Evolutionary conservation across 192 early-diverging fungal species (phyloP).

Genomic region (Entomortierella beljakovae): DNA sequence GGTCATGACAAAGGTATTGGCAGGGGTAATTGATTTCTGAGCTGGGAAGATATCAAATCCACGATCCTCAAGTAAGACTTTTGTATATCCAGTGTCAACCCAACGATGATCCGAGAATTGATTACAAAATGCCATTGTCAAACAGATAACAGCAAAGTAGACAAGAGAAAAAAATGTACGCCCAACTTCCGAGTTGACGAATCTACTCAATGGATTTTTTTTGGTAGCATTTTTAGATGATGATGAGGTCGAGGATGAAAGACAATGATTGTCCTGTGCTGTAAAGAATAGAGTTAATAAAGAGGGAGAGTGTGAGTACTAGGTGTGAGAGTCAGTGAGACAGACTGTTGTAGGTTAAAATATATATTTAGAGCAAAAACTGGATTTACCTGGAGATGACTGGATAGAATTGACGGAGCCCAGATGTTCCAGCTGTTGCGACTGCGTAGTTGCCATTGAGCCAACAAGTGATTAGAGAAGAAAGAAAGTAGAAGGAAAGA

Average conservation of each 20-base stretch:
- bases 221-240: neutral
- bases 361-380: neutral
- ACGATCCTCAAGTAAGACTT: conserved; percentile 43
- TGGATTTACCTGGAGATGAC: neutral
- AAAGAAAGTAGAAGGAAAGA: neutral
- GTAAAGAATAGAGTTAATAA: neutral
- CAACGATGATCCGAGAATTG: conserved; percentile 58
- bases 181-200: conserved; percentile 41
- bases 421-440: conserved; percentile 26
- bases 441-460: conserved; percentile 4
- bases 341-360: no score
- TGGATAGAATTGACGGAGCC: conserved; percentile 27
- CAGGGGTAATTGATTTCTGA: conserved; percentile 22
- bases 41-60: conserved; percentile 53
- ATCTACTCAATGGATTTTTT: conserved; percentile 12
- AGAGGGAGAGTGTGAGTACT: neutral
- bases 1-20: conserved; percentile 54
- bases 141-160: conserved; percentile 40
- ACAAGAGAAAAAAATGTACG: conserved; percentile 22
- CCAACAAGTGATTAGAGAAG: neutral
- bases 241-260: neutral
- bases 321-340: no score
- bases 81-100: conserved; percentile 25
- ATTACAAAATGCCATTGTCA: conserved; percentile 52
- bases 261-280: neutral